A percentile compares a stretch with the other conserved stretches of the same genome.
Evolutionary conservation across 495 filamentous ascomycete genomes (phyloP).

Genomic region (Hypoxylon cercidicola): DNA sequence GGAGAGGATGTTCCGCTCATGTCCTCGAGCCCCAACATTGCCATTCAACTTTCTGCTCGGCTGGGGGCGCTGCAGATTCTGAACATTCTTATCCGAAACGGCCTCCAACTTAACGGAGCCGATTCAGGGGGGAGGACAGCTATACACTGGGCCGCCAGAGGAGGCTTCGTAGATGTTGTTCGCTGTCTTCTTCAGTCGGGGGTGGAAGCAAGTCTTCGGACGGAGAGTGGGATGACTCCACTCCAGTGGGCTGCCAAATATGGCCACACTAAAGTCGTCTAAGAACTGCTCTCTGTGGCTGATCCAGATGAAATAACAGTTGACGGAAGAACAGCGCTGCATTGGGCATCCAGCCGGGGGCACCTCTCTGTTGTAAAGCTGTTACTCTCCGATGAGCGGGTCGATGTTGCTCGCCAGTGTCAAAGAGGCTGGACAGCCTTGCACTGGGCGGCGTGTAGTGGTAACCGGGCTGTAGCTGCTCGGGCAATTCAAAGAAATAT

Average conservation of each 20-base stretch:
- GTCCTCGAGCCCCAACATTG: neutral
- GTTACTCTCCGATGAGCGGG: constrained; percentile 2
- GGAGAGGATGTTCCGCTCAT: neutral
- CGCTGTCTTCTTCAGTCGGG: constrained; percentile 4
- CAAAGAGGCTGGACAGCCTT: constrained; percentile 6
- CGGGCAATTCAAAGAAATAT: neutral
- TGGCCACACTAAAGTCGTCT: neutral
- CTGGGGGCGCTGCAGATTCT: neutral
- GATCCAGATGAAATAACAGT: neutral
- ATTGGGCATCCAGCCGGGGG: constrained; percentile 5
- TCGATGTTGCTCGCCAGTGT: neutral
- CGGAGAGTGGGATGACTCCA: constrained; percentile 5
- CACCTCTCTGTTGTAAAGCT: neutral
- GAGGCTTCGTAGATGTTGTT: constrained; percentile 8
- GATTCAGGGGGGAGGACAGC: neutral
- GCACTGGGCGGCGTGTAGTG: constrained; percentile 6
- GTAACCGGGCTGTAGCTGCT: constrained; percentile 1
- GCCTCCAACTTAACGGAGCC: neutral
- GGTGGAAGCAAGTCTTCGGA: constrained; percentile 1
- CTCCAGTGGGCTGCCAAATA: constrained; percentile 6
- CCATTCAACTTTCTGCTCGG: neutral
- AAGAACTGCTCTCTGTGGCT: constrained; percentile 1
- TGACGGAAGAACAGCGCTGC: constrained; percentile 5
- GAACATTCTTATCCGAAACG: neutral
- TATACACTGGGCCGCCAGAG: neutral